These are phyloP conservation scores for Blastocystis sp. DNA, from an alignment of 352 stramenopile species.

Conservation along the genomic window DNA sequence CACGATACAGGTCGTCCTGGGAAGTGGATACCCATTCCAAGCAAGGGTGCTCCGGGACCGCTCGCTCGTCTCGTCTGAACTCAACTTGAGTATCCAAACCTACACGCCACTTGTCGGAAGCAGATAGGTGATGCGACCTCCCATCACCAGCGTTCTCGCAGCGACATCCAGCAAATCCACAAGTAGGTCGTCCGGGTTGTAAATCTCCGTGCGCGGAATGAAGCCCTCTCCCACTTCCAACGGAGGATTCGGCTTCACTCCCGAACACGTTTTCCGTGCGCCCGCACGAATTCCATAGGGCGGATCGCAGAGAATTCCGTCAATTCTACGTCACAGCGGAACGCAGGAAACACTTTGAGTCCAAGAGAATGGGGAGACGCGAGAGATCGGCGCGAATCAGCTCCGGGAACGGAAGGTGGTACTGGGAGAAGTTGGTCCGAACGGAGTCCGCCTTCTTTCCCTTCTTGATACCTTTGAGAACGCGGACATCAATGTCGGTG, in stretches of 20 bases:
- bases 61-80: constrained; percentile 62
- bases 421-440: constrained; percentile 79
- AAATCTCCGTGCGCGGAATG: constrained; percentile 84
- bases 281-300: constrained; percentile 82
- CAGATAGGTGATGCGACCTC: constrained; percentile 73
- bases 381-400: constrained; percentile 82
- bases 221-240: constrained; percentile 74
- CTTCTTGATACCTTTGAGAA: constrained; percentile 77
- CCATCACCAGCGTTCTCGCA: constrained; percentile 67
- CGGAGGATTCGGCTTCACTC: constrained; percentile 49
- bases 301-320: constrained; percentile 81
- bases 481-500: constrained; percentile 87
- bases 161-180: constrained; percentile 82
- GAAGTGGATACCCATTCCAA: constrained; percentile 70
- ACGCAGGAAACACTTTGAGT: constrained; percentile 60
- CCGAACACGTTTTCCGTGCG: constrained; percentile 77
- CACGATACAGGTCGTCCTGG: constrained; percentile 72
- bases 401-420: constrained; percentile 79
- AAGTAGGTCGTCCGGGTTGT: constrained; percentile 89
- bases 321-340: constrained; percentile 64
- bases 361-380: constrained; percentile 63
- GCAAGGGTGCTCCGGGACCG: constrained; percentile 69
- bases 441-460: constrained; percentile 65
- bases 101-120: constrained; percentile 73
- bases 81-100: background rate